A percentile compares a stretch with the other conserved stretches of the same genome.
Evolutionary conservation across 305 asterid genomes (phyloP).

Genomic region (Striga hermonthica): DNA sequence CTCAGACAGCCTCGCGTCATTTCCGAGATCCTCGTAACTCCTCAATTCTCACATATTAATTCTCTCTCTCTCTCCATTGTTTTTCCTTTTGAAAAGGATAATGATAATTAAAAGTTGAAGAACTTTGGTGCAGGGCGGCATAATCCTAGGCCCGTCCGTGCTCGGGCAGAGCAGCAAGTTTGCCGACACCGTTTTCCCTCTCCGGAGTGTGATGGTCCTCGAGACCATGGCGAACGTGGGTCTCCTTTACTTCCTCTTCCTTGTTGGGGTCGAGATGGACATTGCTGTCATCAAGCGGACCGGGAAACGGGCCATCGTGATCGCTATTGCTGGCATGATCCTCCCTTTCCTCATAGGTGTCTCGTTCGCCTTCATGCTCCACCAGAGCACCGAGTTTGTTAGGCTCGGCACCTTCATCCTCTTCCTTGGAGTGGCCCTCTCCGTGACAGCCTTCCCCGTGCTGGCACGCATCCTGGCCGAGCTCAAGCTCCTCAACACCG

Average conservation of each 20-base stretch:
- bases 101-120: too few relatives aligned
- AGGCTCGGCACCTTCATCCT: slow-evolving; percentile 70
- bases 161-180: slow-evolving; percentile 54
- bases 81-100: not conserved
- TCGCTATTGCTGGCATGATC: slow-evolving; percentile 70
- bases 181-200: slow-evolving; percentile 57
- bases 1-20: slow-evolving; percentile 90
- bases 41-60: not conserved
- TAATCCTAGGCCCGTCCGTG: slow-evolving; percentile 82
- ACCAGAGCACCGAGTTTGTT: slow-evolving; percentile 40
- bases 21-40: slow-evolving; percentile 77
- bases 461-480: slow-evolving; percentile 82
- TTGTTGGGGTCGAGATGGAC: slow-evolving; percentile 90
- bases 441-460: slow-evolving; percentile 88
- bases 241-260: slow-evolving; percentile 76
- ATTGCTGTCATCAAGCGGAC: slow-evolving; percentile 61
- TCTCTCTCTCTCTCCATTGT: not conserved
- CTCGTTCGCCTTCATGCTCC: slow-evolving; percentile 57
- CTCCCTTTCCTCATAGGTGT: slow-evolving; percentile 69
- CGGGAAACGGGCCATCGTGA: slow-evolving; percentile 51
- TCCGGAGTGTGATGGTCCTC: slow-evolving; percentile 86
- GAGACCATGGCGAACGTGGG: slow-evolving; percentile 94
- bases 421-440: slow-evolving; percentile 77
- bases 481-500: slow-evolving; percentile 81
- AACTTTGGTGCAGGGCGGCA: slow-evolving; percentile 59